Evolutionary conservation across 2,329 filamentous ascomycete genomes (phyloP), one percentile per base, ranked within the genome.

Genomic region (Cryphonectria radicalis): DNA sequence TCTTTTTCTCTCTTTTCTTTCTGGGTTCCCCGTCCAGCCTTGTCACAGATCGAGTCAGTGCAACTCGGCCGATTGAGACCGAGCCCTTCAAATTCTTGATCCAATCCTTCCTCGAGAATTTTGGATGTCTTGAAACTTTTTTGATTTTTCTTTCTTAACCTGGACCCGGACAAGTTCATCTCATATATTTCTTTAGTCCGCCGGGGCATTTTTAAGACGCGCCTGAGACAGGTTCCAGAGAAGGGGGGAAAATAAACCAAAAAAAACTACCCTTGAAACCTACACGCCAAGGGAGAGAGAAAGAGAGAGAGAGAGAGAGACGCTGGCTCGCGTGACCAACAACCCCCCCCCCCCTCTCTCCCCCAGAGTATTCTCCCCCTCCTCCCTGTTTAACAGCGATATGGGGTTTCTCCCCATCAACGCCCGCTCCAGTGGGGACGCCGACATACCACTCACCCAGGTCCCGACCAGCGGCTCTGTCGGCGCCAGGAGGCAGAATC

Each of bases 401-500:
- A 81, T 79, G 63, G 84, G 85, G 72, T 87, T 87, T 74, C 76
- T 85, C 65, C 84, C 81, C 64, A 79, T 87, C 43, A 77, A 78
- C 72, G 75, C 75, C 74, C 73, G 74, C n/a, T 66, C 75, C 71
- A 69, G 74, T 70, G 75, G 76, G 72, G 79, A 81, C 22, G 77
- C 77, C 69, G 86, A 84, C 67, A 90, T 90, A 63, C 88, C 88
- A 28, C 84, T 91, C 70, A 84, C 84, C 19, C 81, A 82, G 63
- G 85, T 92, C 74, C 84, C 82, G 77, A 90, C 87, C 78, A 85
- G 84, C 75, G 84, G 82, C 73, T 88, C 85, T 74, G 86, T 84
- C 3, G 88, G 89, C 60, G 84, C 78, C 63, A 77, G 78, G 17
- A 75, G 74, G 67, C 77, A 77, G 71, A 78, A 77, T 69, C 80